phyloP scores from a whole-genome alignment of 164 flowering plant genomes.

The Platanus orientalis region DNA sequence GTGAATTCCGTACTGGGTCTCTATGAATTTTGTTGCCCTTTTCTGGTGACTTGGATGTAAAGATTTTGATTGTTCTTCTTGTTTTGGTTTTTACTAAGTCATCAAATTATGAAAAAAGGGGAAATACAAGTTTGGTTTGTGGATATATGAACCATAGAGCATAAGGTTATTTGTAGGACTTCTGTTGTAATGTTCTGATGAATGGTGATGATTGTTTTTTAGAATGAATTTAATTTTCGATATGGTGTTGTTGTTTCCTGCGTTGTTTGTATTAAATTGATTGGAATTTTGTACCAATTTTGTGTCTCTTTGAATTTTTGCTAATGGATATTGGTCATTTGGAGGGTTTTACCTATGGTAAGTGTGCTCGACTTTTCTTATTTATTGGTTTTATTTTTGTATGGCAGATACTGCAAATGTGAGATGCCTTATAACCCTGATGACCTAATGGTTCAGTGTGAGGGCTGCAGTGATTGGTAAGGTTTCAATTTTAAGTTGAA shows the following conservation, averaged over 20 bases:
- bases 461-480: slow-evolving; percentile 73
- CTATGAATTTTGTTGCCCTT: not conserved
- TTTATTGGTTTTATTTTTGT: slow-evolving; percentile 1
- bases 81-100: not conserved
- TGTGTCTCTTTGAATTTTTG: not conserved
- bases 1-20: no score
- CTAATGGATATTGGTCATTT: not conserved
- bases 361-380: slow-evolving; percentile 5
- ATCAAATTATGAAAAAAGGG: not conserved
- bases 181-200: not conserved
- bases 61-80: not conserved
- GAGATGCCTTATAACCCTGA: slow-evolving; percentile 90
- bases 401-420: slow-evolving; percentile 72
- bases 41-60: not conserved
- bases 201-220: not conserved
- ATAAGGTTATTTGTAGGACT: not conserved
- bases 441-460: slow-evolving; percentile 79
- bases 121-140: not conserved
- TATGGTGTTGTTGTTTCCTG: not conserved
- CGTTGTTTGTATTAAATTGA: not conserved
- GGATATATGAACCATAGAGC: not conserved
- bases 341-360: not conserved
- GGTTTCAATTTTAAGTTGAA: not conserved
- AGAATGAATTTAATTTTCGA: not conserved
- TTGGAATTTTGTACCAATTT: not conserved